phyloP scores from a whole-genome alignment of 768 basidiomycete genomes.

The Leccinum barrowsii region DNA sequence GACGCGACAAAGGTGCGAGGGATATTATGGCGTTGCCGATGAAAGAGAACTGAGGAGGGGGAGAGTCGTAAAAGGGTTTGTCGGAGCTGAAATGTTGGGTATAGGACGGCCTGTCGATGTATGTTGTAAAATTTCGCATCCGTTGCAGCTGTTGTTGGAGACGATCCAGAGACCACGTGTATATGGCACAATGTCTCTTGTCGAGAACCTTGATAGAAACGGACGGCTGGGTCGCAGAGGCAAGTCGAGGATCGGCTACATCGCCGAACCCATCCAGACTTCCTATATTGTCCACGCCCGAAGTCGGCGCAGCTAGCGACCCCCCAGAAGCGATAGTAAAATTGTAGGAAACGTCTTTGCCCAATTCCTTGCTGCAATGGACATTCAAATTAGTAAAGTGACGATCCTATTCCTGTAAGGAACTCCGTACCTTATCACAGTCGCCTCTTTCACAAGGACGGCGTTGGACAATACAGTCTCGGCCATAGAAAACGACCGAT shows the following conservation, averaged over 20 bases:
- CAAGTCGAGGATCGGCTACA: slow-evolving; percentile 78
- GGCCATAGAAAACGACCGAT: slow-evolving; percentile 88
- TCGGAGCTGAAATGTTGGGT: slow-evolving; percentile 92
- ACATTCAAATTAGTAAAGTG: slow-evolving; percentile 9
- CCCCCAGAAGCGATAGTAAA: slow-evolving; percentile 87
- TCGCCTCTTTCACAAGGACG: slow-evolving; percentile 88
- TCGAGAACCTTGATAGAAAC: slow-evolving; percentile 92
- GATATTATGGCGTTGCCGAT: slow-evolving; percentile 85
- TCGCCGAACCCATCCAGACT: slow-evolving; percentile 92
- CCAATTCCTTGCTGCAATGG: slow-evolving; percentile 69
- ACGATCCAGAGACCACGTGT: slow-evolving; percentile 87
- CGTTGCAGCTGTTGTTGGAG: slow-evolving; percentile 85
- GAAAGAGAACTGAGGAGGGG: slow-evolving; percentile 87
- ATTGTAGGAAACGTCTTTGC: slow-evolving; percentile 87
- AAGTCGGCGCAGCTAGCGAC: slow-evolving; percentile 71
- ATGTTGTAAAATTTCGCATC: slow-evolving; percentile 90
- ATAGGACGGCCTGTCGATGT: slow-evolving; percentile 89
- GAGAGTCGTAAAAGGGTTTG: slow-evolving; percentile 88
- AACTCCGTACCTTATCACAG: slow-evolving; percentile 72
- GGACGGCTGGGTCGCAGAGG: slow-evolving; percentile 72
- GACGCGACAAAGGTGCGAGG: slow-evolving; percentile 74
- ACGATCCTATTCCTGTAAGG: not conserved
- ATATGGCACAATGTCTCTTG: slow-evolving; percentile 80
- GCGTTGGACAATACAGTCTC: slow-evolving; percentile 84
- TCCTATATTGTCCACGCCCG: slow-evolving; percentile 81